Evolutionary conservation across 768 basidiomycete species (phyloP), one percentile per base, ranked within the genome.

Genomic region (Suillus ampliporus): DNA sequence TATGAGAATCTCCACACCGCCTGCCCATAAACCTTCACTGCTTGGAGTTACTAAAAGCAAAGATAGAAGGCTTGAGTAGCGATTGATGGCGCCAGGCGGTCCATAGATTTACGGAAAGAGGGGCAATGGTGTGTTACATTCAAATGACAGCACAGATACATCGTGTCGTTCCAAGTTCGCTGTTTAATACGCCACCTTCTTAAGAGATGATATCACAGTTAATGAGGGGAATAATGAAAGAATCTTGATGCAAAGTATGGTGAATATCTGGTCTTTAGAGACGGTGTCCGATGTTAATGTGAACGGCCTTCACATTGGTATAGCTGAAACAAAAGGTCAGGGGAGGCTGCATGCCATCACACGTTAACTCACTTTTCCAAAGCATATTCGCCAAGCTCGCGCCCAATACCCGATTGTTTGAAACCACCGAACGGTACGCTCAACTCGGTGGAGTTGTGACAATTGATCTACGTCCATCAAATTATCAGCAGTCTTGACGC

Each of bases 371-470:
- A 61, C 60, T 61, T 5, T 58, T 60, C 60, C 34, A 83, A 66
- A 9, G 86, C 89, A 71, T 89, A 87, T 73, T 89, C 83, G 64
- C 89, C 89, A 52, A 87, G 77, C 75, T 90, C 89, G 61, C 89
- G 81, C n/a, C 89, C 90, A 63, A 90, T 83, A 61, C 89, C 89
- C 50, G 84, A 86, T 74, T 89, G 86, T 82, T 90, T 91, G 81
- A 81, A 90, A 52, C 90, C 89, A 53, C 89, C 88, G 70, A 89
- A 89, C 8, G 89, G 89, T 44, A 88, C 75, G 60, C 78, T 73
- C 10, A 80, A 69, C 65, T 86, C 78, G 14, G 84, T 71, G 44
- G 67, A 64, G 69, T 81, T 79, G 38, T 72, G 71, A 48, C 77
- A 81, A 71, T 83, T 84, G 58, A 83, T 73, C 80, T 79, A 54